Evolutionary conservation across 257 asterid species (phyloP).

Genomic region (Lycium barbarum): DNA sequence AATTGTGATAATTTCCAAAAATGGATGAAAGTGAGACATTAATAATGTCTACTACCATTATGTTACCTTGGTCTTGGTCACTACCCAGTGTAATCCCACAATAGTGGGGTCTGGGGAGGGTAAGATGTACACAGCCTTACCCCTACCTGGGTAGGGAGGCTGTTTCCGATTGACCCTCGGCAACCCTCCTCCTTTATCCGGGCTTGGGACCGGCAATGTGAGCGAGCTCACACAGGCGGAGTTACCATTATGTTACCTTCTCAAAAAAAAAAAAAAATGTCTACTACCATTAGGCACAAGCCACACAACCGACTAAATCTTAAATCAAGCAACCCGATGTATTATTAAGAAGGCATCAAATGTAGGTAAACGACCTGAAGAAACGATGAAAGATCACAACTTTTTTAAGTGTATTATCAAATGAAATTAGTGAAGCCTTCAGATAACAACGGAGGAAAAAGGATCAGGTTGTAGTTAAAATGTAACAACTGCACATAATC

Average conservation of each 20-base stretch:
- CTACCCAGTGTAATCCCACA: too few relatives aligned
- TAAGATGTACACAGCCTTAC: too few relatives aligned
- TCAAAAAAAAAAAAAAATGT: too few relatives aligned
- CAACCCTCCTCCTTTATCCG: too few relatives aligned
- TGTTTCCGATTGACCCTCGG: too few relatives aligned
- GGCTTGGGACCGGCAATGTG: too few relatives aligned
- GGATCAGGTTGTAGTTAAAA: neutral
- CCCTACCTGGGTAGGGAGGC: too few relatives aligned
- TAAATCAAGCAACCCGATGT: neutral
- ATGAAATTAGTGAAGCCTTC: neutral
- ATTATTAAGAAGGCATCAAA: neutral
- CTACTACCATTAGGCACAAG: neutral
- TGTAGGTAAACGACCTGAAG: neutral
- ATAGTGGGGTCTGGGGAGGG: too few relatives aligned
- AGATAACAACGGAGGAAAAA: neutral
- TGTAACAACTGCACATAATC: neutral
- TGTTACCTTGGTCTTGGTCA: too few relatives aligned
- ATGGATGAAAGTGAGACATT: neutral
- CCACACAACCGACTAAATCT: neutral
- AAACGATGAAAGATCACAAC: neutral
- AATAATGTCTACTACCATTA: neutral
- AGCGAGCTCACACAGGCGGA: too few relatives aligned
- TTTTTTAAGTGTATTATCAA: neutral
- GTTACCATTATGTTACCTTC: too few relatives aligned
- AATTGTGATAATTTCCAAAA: neutral